A percentile compares a stretch with the other conserved stretches of the same genome.
phyloP scores from a whole-genome alignment of 2,329 filamentous ascomycete genomes.

The Alternaria sp. region DNA sequence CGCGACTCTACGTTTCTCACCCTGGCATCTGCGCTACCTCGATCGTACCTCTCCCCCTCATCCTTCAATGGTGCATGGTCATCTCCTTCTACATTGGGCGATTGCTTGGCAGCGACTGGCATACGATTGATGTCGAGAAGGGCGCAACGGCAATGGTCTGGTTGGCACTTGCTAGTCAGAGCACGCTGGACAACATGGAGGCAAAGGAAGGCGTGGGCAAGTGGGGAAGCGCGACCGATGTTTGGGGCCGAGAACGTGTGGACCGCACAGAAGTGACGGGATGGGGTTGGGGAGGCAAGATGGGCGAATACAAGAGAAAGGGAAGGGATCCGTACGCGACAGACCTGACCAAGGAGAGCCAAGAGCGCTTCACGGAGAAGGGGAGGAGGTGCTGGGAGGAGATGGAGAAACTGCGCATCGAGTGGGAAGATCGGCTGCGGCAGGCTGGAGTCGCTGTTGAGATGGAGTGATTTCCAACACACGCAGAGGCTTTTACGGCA shows the following conservation, averaged over 20 bases:
- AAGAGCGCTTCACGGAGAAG: slow-evolving; percentile 68
- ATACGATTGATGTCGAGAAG: slow-evolving; percentile 77
- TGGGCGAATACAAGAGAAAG: slow-evolving; percentile 61
- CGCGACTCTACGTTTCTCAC: slow-evolving; percentile 80
- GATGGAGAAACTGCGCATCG: slow-evolving; percentile 74
- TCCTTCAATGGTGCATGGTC: slow-evolving; percentile 76
- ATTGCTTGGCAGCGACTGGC: slow-evolving; percentile 87
- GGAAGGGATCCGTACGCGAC: slow-evolving; percentile 67
- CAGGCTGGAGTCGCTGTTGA: slow-evolving; percentile 49
- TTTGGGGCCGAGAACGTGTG: slow-evolving; percentile 66
- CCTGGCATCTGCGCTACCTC: slow-evolving; percentile 86
- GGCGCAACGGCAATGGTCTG: slow-evolving; percentile 81
- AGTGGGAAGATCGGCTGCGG: slow-evolving; percentile 65
- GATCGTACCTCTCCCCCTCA: slow-evolving; percentile 76
- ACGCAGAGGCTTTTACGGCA: not conserved
- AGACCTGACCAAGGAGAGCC: slow-evolving; percentile 68
- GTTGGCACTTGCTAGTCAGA: slow-evolving; percentile 75
- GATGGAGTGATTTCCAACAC: slow-evolving; percentile 28
- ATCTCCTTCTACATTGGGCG: slow-evolving; percentile 75
- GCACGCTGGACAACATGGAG: slow-evolving; percentile 66
- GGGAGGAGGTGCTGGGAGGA: slow-evolving; percentile 71
- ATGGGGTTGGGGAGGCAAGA: slow-evolving; percentile 74
- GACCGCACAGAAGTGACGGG: slow-evolving; percentile 85
- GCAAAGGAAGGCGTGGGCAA: slow-evolving; percentile 68
- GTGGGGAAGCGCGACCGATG: slow-evolving; percentile 81